Base-by-base conservation (phyloP, 192 early-diverging fungal species). In the Podila clonocystis region DNA sequence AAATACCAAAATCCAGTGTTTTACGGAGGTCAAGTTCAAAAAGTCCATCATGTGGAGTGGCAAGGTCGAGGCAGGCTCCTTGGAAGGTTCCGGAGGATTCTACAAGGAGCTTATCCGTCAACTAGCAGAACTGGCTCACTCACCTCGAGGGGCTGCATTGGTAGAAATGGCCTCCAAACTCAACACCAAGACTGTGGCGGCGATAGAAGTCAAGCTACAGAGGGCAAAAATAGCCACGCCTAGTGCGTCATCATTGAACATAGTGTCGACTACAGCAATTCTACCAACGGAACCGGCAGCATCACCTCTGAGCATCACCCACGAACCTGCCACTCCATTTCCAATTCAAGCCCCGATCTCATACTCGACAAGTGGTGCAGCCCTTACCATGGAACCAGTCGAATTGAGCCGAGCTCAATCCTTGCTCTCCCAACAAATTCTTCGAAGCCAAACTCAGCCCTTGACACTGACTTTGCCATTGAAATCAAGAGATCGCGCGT, bases 1-100 rank as follows among this genome's bases (percentile, higher is more conserved):
- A n/a, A 71, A 63, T 26, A 77, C 75, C 8, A 59, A 68, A 41
- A 71, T 77, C 22, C 64, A 70, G 22, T 77, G 75, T 15, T 71
- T 71, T 28, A 62, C 68, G 5, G 66, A 77, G 29, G 68, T 71
- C 30, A 58, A 50, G 36, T 77, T 77, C 64, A 60, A 71, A 30
- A 77, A 71, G 24, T 67, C 63, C 22, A 67, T 71, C 58, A 7
- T 77, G 26, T 68, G 63, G 68, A 58, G 68, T 20, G 48, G 63
- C 26, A 71, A 34, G 28, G 36, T 77, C 4, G 75, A 77, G 31
- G 34, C 75, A 20, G 52, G 62, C 2, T 58, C 68, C 13, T 30
- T 77, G 22, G 68, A 77, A 22, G 62, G 63, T 4, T 66, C 63
- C 1, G 24, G 64, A 34, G 48, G 31, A 6, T 77, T 67, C 29